Percentiles rank a stretch among this genome's conserved stretches.
Conservation (phyloP, 2,329 filamentous ascomycete species). For the Colletotrichum godetiae region DNA sequence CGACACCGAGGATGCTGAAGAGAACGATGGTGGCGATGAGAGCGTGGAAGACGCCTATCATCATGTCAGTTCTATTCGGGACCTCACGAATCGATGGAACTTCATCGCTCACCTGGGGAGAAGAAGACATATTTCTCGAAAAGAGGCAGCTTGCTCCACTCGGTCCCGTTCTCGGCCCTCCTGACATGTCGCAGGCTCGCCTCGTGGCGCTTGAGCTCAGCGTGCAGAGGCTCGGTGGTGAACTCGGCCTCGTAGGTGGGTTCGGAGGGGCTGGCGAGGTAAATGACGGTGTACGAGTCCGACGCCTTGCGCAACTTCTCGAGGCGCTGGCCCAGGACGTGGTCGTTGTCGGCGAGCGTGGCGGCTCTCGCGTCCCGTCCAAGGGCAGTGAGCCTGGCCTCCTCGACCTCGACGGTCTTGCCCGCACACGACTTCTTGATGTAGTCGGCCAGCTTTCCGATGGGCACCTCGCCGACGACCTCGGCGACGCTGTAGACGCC, state of each 20-base stretch:
- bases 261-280: slow-evolving; percentile 72
- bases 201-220: slow-evolving; percentile 77
- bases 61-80: slow-evolving; percentile 26
- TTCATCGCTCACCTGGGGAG: slow-evolving; percentile 75
- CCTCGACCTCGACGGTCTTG: slow-evolving; percentile 51
- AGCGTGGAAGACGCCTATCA: slow-evolving; percentile 88
- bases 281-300: slow-evolving; percentile 78
- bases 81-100: not conserved
- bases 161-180: slow-evolving; percentile 53
- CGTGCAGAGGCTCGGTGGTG: slow-evolving; percentile 67
- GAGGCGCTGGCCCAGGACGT: slow-evolving; percentile 63
- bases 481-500: slow-evolving; percentile 64
- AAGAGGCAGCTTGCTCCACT: slow-evolving; percentile 62
- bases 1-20: slow-evolving; percentile 82
- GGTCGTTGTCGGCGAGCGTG: slow-evolving; percentile 59
- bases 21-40: slow-evolving; percentile 78
- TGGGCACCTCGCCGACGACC: slow-evolving; percentile 62
- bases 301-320: slow-evolving; percentile 47
- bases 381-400: slow-evolving; percentile 55
- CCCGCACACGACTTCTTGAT: slow-evolving; percentile 60
- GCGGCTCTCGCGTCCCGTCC: slow-evolving; percentile 53
- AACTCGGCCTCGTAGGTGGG: slow-evolving; percentile 74
- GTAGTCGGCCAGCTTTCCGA: slow-evolving; percentile 53
- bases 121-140: slow-evolving; percentile 98
- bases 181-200: slow-evolving; percentile 40